Conservation (phyloP, 345 rosid species). For the Psidium friedrichsthalianum region DNA sequence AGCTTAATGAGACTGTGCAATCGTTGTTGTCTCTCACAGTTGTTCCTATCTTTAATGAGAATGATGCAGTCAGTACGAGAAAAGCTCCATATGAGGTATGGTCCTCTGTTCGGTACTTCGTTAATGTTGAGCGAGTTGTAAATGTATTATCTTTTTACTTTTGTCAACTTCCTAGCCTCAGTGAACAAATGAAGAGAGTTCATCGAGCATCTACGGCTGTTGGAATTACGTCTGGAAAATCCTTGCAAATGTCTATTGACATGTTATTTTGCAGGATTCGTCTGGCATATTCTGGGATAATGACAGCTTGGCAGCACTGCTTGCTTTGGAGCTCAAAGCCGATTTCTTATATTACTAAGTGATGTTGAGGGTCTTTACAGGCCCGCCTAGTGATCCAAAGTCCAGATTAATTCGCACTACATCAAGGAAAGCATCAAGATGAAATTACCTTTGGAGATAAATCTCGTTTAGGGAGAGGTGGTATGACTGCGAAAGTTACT, state of each 20-base stretch:
- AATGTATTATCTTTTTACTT: not conserved
- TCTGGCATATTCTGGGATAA: conserved; percentile 99
- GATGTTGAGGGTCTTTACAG: conserved; percentile 97
- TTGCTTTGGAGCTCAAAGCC: conserved; percentile 88
- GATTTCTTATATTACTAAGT: conserved; percentile 89
- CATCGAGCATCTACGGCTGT: not conserved
- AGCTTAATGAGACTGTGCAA: conserved; percentile 66
- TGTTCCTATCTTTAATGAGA: conserved; percentile 91
- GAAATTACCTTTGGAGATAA: conserved; percentile 97
- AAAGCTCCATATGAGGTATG: conserved; percentile 95
- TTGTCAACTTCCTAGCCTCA: not conserved
- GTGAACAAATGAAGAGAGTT: not conserved
- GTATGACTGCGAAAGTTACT: conserved; percentile 97
- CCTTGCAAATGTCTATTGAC: not conserved
- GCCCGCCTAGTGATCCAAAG: conserved; percentile 87
- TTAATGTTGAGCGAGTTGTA: not conserved
- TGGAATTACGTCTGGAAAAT: not conserved
- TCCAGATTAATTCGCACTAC: conserved; percentile 91
- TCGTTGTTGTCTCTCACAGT: conserved; percentile 62
- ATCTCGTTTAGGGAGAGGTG: conserved; percentile 98
- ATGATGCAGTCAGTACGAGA: conserved; percentile 95
- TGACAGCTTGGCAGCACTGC: conserved; percentile 91
- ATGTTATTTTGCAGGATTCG: conserved; percentile 57
- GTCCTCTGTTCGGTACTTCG: not conserved
- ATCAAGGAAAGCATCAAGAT: conserved; percentile 65